These are phyloP conservation scores for Monosporascus sp. DNA, from an alignment of 2,329 filamentous ascomycete species.

Conservation along the genomic window DNA sequence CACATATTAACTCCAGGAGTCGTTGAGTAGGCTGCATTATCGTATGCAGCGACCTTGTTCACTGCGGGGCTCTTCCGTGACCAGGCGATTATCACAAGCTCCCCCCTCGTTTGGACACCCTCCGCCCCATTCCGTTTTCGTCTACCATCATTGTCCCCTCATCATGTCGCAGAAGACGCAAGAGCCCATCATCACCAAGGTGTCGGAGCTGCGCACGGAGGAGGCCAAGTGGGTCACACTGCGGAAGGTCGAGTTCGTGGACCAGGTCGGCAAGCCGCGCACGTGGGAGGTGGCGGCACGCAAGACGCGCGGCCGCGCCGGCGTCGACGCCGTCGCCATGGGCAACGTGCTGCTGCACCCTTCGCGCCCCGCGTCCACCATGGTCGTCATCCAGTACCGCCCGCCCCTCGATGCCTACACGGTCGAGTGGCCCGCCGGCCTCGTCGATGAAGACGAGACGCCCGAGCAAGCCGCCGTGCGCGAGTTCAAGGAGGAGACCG, in stretches of 20 bases:
- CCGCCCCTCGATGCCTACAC: conserved; percentile 46
- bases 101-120: not conserved
- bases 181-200: conserved; percentile 38
- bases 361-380: conserved; percentile 35
- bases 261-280: conserved; percentile 47
- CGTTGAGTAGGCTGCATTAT: not conserved
- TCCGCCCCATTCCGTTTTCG: not conserved
- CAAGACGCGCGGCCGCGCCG: conserved; percentile 47
- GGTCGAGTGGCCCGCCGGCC: conserved; percentile 49
- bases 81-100: not conserved
- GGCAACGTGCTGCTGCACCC: conserved; percentile 51
- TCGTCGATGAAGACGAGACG: conserved; percentile 47
- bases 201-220: conserved; percentile 42
- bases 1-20: not conserved
- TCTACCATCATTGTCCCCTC: conserved; percentile 6
- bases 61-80: not conserved
- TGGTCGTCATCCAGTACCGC: conserved; percentile 48
- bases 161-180: conserved; percentile 34
- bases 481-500: conserved; percentile 51
- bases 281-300: conserved; percentile 57
- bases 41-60: not conserved
- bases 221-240: conserved; percentile 54
- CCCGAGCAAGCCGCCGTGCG: conserved; percentile 46
- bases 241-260: conserved; percentile 50
- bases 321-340: conserved; percentile 58